These are phyloP conservation scores for Malbranchea zuffiana DNA, from an alignment of 2,329 filamentous ascomycete genomes.

Conservation along the genomic window DNA sequence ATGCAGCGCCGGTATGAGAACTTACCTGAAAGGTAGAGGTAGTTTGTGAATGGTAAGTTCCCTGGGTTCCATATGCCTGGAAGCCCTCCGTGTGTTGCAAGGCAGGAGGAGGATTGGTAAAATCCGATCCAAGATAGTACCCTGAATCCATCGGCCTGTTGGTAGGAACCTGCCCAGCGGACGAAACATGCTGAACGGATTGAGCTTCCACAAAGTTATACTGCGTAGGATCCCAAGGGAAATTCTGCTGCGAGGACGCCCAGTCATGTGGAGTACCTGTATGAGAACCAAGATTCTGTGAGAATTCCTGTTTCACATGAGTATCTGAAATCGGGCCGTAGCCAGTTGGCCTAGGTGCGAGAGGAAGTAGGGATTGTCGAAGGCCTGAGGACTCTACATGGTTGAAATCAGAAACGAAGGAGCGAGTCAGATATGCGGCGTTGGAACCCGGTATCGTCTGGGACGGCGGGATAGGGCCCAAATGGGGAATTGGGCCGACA, in stretches of 20 bases:
- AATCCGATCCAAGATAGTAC: slow-evolving; percentile 2
- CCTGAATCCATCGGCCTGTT: background rate
- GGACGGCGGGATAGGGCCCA: slow-evolving; percentile 18
- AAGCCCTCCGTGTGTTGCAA: slow-evolving; percentile 1
- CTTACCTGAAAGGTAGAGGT: slow-evolving; percentile 11
- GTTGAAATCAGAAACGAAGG: slow-evolving; percentile 8
- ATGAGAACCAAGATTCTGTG: slow-evolving; percentile 1
- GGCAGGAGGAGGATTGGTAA: background rate
- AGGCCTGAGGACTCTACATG: slow-evolving; percentile 9
- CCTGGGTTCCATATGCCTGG: slow-evolving; percentile 6
- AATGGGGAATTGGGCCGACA: slow-evolving; percentile 23
- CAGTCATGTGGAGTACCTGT: background rate
- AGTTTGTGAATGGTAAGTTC: slow-evolving; percentile 6
- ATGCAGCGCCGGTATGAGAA: background rate
- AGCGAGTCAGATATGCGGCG: slow-evolving; percentile 9
- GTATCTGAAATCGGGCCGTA: slow-evolving; percentile 1
- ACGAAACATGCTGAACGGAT: background rate
- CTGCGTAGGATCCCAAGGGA: slow-evolving; percentile 5
- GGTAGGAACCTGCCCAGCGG: background rate
- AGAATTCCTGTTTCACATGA: slow-evolving; percentile 4
- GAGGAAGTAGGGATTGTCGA: slow-evolving; percentile 13
- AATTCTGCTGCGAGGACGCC: background rate
- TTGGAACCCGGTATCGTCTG: slow-evolving; percentile 8
- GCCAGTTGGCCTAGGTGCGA: slow-evolving; percentile 14
- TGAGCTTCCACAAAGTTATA: background rate